These are phyloP conservation scores for Amanita thiersii DNA, from an alignment of 768 basidiomycete genomes.

Conservation along the genomic window DNA sequence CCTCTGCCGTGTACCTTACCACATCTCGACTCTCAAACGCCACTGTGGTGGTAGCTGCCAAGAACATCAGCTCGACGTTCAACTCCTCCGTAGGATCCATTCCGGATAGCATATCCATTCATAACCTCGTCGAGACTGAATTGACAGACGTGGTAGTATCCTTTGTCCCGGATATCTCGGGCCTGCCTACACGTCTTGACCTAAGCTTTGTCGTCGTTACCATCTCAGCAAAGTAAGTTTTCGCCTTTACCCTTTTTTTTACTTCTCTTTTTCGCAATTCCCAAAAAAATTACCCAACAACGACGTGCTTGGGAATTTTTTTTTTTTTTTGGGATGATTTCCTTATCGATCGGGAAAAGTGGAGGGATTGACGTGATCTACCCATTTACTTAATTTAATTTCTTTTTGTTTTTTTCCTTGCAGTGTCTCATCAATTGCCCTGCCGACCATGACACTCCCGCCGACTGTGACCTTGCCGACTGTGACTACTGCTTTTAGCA, in stretches of 20 bases:
- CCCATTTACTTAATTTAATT: no score
- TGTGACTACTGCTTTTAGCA: no score
- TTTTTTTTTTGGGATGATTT: no score
- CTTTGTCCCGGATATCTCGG: not conserved
- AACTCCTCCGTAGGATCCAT: not conserved
- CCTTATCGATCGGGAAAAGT: no score
- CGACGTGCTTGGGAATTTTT: no score
- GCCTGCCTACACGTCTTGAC: not conserved
- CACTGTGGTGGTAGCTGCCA: not conserved
- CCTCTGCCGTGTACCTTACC: not conserved
- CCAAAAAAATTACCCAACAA: no score
- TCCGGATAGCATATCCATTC: not conserved
- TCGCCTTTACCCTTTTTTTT: not conserved
- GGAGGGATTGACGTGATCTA: no score
- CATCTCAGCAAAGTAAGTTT: not conserved
- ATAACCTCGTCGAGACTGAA: not conserved
- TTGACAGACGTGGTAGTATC: not conserved
- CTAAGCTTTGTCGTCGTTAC: not conserved
- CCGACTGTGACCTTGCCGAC: not conserved
- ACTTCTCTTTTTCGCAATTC: no score
- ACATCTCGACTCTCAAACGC: not conserved
- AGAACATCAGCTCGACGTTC: not conserved
- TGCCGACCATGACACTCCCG: not conserved
- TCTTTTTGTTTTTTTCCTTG: not conserved
- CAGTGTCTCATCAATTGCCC: not conserved